Percentiles rank a stretch among this genome's conserved stretches.
Evolutionary conservation across 805 yeast genomes (phyloP).

Genomic region (Suhomyces pyralidae): DNA sequence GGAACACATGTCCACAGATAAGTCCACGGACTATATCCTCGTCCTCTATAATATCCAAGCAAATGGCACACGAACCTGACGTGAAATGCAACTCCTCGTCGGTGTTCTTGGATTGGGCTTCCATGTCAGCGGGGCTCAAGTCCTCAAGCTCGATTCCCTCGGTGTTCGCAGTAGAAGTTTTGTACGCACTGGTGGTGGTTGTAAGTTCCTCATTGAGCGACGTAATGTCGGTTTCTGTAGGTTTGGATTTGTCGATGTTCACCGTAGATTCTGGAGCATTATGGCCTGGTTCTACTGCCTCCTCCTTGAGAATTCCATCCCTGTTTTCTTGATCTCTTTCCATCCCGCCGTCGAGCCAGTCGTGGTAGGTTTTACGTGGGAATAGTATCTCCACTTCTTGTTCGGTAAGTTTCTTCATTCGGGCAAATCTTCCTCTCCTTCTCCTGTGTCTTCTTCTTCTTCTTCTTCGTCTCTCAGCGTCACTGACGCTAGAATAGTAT

Average conservation of each 20-base stretch:
- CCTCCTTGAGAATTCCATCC: slow-evolving; percentile 45
- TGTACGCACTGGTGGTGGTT: not conserved
- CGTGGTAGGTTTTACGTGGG: slow-evolving; percentile 54
- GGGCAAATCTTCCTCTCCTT: slow-evolving; percentile 36
- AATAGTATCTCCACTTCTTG: slow-evolving; percentile 60
- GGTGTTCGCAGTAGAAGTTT: slow-evolving; percentile 13
- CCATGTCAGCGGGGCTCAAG: not conserved
- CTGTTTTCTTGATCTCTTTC: slow-evolving; percentile 46
- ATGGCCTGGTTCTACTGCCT: slow-evolving; percentile 5
- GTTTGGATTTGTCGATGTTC: not conserved
- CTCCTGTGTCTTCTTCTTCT: slow-evolving; percentile 39
- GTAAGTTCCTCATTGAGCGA: not conserved
- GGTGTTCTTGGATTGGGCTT: slow-evolving; percentile 6
- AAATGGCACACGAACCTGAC: slow-evolving; percentile 75
- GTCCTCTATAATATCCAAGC: slow-evolving; percentile 63
- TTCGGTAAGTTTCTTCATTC: slow-evolving; percentile 51
- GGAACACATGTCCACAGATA: slow-evolving; percentile 82
- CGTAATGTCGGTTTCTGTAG: not conserved
- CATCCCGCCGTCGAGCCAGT: slow-evolving; percentile 62
- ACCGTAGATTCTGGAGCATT: not conserved
- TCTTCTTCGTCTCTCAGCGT: not conserved
- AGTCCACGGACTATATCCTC: slow-evolving; percentile 68
- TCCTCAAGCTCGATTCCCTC: not conserved
- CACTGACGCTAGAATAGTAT: not conserved
- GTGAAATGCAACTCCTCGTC: slow-evolving; percentile 41